Conservation (phyloP, 2,329 filamentous ascomycete species). For the Hyphodiscus sp. region DNA sequence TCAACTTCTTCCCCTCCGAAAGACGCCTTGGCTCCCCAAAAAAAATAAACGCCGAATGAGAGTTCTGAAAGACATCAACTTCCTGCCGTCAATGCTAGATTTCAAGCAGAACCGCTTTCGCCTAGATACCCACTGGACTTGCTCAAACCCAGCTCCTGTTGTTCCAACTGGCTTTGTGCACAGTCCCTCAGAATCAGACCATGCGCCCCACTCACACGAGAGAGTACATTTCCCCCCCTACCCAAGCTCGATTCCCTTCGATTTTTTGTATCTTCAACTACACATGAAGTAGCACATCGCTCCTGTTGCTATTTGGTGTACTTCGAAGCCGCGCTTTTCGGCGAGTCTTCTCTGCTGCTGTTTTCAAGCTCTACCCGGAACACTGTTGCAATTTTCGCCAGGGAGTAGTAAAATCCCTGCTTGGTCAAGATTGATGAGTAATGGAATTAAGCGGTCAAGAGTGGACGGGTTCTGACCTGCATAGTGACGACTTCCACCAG, state of each 20-base stretch:
- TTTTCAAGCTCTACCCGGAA: background rate
- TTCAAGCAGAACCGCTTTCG: background rate
- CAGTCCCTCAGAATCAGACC: background rate
- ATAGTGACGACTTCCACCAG: constrained; percentile 21
- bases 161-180: no score
- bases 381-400: background rate
- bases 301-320: background rate
- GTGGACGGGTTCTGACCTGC: constrained; percentile 9
- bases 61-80: background rate
- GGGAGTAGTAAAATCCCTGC: background rate
- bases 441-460: background rate
- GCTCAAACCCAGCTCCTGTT: no score
- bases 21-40: background rate
- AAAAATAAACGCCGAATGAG: background rate
- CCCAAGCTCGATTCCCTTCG: background rate
- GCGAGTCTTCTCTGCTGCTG: background rate
- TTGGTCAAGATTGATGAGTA: background rate
- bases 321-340: background rate
- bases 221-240: background rate
- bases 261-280: background rate
- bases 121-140: no score
- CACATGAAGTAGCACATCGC: background rate
- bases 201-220: background rate
- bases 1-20: background rate
- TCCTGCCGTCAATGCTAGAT: background rate